phyloP scores from a whole-genome alignment of 441 rosid genomes.

The Raphanus hybrid region DNA sequence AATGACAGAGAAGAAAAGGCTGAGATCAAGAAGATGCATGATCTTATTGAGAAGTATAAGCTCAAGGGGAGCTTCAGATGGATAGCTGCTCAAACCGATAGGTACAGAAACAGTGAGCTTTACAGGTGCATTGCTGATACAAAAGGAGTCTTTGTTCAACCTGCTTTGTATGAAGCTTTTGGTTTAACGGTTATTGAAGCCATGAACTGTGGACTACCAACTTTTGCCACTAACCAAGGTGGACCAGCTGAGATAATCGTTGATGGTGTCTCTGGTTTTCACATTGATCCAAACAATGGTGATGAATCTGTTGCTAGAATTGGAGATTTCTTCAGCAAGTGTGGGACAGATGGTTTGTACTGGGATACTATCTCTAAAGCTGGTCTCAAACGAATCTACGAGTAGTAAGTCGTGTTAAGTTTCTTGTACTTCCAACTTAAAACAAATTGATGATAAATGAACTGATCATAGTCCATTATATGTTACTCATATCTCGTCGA shows the following conservation, averaged over 20 bases:
- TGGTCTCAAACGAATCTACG: constrained; percentile 77
- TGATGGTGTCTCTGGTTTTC: constrained; percentile 90
- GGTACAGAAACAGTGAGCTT: constrained; percentile 86
- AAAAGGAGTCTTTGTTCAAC: constrained; percentile 89
- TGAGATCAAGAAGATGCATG: constrained; percentile 88
- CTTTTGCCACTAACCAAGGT: constrained; percentile 91
- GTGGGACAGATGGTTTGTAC: constrained; percentile 56
- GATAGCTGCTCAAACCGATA: constrained; percentile 91
- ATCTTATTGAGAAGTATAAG: constrained; percentile 70
- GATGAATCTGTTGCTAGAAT: constrained; percentile 73
- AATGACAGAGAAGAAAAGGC: constrained; percentile 87
- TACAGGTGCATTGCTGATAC: constrained; percentile 91
- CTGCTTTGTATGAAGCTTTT: constrained; percentile 94
- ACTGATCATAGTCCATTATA: too few species aligned
- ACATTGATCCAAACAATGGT: constrained; percentile 83
- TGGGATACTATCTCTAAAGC: constrained; percentile 70
- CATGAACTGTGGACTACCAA: constrained; percentile 94
- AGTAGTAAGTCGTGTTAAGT: constrained; percentile 53
- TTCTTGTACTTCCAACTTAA: too few species aligned
- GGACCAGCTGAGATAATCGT: constrained; percentile 95
- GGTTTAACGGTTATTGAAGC: constrained; percentile 96
- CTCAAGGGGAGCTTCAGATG: constrained; percentile 89
- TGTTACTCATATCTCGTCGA: too few species aligned
- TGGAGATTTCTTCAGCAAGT: constrained; percentile 78
- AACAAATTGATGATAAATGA: too few species aligned